These are phyloP conservation scores for Diaporthe sp. DNA, from an alignment of 2,329 filamentous ascomycete species.

Conservation along the genomic window DNA sequence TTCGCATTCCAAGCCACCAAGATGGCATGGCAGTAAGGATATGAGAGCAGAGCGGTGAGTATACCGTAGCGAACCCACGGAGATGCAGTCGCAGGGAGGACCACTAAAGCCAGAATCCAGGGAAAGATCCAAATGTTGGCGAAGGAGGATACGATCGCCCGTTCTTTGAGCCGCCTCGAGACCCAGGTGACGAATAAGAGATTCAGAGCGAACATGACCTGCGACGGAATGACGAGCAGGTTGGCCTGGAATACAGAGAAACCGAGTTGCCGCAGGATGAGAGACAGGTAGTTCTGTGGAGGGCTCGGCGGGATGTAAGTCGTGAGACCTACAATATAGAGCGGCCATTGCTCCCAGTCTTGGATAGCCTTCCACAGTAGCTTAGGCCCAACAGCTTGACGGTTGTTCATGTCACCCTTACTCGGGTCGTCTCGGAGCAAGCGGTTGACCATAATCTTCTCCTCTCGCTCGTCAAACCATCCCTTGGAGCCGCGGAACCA, in stretches of 20 bases:
- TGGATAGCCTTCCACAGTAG: conserved; percentile 65
- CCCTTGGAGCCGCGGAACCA: conserved; percentile 71
- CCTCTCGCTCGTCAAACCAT: conserved; percentile 74
- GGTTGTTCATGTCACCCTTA: conserved; percentile 74
- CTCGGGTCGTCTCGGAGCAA: conserved; percentile 72
- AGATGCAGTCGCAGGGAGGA: conserved; percentile 48
- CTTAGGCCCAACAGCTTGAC: conserved; percentile 61
- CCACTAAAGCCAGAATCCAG: conserved; percentile 54
- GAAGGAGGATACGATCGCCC: conserved; percentile 55
- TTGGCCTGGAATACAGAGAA: conserved; percentile 62
- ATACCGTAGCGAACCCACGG: conserved; percentile 57
- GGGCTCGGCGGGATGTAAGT: conserved; percentile 59
- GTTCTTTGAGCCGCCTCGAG: conserved; percentile 57
- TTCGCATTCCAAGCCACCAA: conserved; percentile 62
- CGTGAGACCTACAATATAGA: conserved; percentile 67
- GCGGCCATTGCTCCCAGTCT: conserved; percentile 74
- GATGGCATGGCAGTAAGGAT: conserved; percentile 65
- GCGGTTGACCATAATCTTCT: conserved; percentile 74
- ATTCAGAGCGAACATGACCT: conserved; percentile 50
- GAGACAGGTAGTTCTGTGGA: conserved; percentile 60
- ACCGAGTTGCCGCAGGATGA: conserved; percentile 58
- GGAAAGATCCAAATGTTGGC: conserved; percentile 61
- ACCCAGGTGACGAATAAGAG: conserved; percentile 62
- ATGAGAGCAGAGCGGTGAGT: conserved; percentile 58
- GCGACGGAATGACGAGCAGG: conserved; percentile 49